These are phyloP conservation scores for Dittrichia graveolens DNA, from an alignment of 129 eudicot genomes.

Conservation along the genomic window DNA sequence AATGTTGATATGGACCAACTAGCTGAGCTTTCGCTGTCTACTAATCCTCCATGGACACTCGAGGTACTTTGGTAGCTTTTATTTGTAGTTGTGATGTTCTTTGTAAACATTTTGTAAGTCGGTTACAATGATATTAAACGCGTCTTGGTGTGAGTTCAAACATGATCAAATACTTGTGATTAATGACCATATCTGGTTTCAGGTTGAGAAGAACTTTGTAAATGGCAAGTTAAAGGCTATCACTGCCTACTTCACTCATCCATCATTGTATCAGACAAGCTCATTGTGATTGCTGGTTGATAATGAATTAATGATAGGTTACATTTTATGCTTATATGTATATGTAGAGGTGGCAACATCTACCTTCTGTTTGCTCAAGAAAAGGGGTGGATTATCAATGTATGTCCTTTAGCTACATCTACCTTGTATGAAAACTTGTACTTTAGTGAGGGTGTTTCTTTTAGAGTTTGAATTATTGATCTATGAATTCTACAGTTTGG, in stretches of 20 bases:
- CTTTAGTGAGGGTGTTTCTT: no score
- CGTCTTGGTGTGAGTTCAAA: neutral
- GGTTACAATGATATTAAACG: neutral
- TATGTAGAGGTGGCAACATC: constrained; percentile 5
- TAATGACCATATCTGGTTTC: constrained; percentile 26
- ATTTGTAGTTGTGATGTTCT: neutral
- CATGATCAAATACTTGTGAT: neutral
- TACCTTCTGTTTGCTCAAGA: neutral
- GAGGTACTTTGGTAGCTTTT: constrained; percentile 49
- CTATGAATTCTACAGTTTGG: no score
- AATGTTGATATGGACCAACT: constrained; percentile 73
- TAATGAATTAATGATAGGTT: neutral
- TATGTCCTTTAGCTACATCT: no score
- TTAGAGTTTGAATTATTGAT: no score
- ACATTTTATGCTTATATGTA: neutral
- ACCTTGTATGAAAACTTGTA: no score
- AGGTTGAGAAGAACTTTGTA: constrained; percentile 83
- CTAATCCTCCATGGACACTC: constrained; percentile 78
- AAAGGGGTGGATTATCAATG: no score
- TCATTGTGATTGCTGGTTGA: constrained; percentile 15
- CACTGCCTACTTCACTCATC: constrained; percentile 72
- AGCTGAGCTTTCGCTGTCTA: constrained; percentile 74
- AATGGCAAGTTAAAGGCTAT: constrained; percentile 86
- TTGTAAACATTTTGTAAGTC: neutral
- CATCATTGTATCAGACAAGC: constrained; percentile 29